phyloP scores from a whole-genome alignment of 2,329 filamentous ascomycete genomes.

The Colletotrichum limetticola region DNA sequence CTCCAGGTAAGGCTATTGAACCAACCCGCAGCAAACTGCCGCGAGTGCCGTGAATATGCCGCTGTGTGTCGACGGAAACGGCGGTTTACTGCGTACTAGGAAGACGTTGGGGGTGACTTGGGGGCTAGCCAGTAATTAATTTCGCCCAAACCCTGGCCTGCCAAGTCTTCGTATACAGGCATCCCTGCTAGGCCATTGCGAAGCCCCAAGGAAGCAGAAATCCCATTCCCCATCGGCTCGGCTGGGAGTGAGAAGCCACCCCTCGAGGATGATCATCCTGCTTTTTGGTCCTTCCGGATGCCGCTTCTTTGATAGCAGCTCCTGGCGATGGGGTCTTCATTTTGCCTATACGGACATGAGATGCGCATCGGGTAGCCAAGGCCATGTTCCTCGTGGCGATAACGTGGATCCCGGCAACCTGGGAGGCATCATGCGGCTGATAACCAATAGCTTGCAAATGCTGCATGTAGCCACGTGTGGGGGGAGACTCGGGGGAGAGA shows the following conservation, averaged over 20 bases:
- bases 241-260: background rate
- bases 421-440: conserved; percentile 9
- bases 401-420: background rate
- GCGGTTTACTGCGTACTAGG: background rate
- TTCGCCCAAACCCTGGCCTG: conserved; percentile 10
- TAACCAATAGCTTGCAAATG: conserved; percentile 8
- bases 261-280: conserved; percentile 6
- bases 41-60: conserved; percentile 5
- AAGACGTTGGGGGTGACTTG: conserved; percentile 1
- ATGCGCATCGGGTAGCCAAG: conserved; percentile 19
- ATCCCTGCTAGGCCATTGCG: conserved; percentile 17
- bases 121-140: conserved; percentile 1
- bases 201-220: background rate
- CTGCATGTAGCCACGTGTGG: background rate
- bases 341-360: conserved; percentile 6
- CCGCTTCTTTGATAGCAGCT: background rate
- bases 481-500: background rate
- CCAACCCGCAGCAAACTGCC: conserved; percentile 13
- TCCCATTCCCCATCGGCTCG: background rate
- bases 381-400: conserved; percentile 18
- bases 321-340: conserved; percentile 14
- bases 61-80: conserved; percentile 18
- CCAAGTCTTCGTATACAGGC: conserved; percentile 14
- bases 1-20: background rate
- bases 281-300: background rate